A percentile compares a stretch with the other conserved stretches of the same genome.
Evolutionary conservation across 2,329 filamentous ascomycete species (phyloP).

Genomic region (Clonostachys chloroleuca): DNA sequence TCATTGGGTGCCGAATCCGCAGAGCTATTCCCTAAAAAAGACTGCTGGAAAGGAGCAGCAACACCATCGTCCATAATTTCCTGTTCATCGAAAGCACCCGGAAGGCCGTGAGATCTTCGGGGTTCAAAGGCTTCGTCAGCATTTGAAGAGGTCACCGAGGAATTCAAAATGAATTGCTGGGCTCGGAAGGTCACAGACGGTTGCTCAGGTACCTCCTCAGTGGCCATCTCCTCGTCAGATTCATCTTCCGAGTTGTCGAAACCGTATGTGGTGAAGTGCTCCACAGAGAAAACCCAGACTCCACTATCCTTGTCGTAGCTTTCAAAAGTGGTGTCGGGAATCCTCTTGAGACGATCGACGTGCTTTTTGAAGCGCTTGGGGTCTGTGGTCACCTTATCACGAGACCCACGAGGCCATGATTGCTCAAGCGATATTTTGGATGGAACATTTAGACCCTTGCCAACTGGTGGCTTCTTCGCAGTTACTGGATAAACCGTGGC

Average conservation of each 20-base stretch:
- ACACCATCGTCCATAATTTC: conserved; percentile 52
- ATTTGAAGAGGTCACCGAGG: conserved; percentile 14
- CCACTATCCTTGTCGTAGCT: conserved; percentile 76
- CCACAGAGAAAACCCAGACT: conserved; percentile 87
- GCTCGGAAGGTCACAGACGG: conserved; percentile 3
- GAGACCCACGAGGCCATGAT: conserved; percentile 75
- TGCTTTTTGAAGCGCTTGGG: conserved; percentile 71
- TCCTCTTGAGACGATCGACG: conserved; percentile 72
- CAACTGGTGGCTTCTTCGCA: conserved; percentile 74
- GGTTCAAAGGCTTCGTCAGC: conserved; percentile 59
- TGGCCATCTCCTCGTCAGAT: conserved; percentile 45
- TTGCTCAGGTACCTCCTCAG: conserved; percentile 14
- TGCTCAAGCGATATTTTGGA: conserved; percentile 85
- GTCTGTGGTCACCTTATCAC: conserved; percentile 49
- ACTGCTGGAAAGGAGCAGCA: conserved; percentile 42
- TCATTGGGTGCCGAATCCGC: conserved; percentile 70
- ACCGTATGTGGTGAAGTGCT: conserved; percentile 95
- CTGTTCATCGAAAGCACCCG: conserved; percentile 75
- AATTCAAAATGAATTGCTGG: conserved; percentile 22
- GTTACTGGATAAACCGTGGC: conserved; percentile 83
- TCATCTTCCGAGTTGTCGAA: conserved; percentile 77
- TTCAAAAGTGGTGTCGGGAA: conserved; percentile 77
- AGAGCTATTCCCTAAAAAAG: conserved; percentile 94
- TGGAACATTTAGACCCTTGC: conserved; percentile 88
- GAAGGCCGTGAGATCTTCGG: conserved; percentile 49